A percentile compares a stretch with the other conserved stretches of the same genome.
Conservation (phyloP, 495 filamentous ascomycete species). For the Melanomma pulvis-pyrius region DNA sequence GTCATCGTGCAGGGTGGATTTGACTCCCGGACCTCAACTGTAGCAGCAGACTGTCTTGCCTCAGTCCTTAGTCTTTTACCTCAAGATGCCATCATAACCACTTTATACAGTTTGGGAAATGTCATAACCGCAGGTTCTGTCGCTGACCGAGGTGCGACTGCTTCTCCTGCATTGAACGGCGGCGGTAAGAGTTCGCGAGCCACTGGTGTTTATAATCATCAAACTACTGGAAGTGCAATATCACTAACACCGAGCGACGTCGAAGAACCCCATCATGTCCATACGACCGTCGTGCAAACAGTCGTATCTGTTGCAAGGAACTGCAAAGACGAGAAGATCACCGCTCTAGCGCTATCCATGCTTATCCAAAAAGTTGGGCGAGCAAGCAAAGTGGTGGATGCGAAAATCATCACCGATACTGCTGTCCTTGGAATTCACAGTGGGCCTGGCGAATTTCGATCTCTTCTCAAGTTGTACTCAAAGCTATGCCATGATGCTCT, state of each 20-base stretch:
- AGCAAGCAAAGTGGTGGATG: constrained; percentile 73
- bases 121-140: constrained; percentile 70
- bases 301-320: constrained; percentile 82
- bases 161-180: constrained; percentile 39
- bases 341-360: constrained; percentile 93
- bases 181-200: constrained; percentile 15
- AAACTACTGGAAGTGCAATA: constrained; percentile 72
- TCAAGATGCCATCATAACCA: constrained; percentile 91
- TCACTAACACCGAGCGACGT: constrained; percentile 71
- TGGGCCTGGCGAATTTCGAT: constrained; percentile 74
- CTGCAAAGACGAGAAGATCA: constrained; percentile 87
- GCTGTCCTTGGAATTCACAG: constrained; percentile 75
- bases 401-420: constrained; percentile 78
- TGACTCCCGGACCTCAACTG: constrained; percentile 61
- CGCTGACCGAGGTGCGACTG: constrained; percentile 43
- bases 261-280: constrained; percentile 70
- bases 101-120: constrained; percentile 91
- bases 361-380: constrained; percentile 89
- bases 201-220: constrained; percentile 51
- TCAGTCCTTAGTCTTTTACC: constrained; percentile 77
- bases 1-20: constrained; percentile 82
- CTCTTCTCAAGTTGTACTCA: constrained; percentile 79
- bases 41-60: constrained; percentile 81
- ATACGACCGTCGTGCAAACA: constrained; percentile 82
- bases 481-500: constrained; percentile 72